Base-by-base conservation (phyloP, 164 flowering plant genomes). In the Buxus sempervirens region DNA sequence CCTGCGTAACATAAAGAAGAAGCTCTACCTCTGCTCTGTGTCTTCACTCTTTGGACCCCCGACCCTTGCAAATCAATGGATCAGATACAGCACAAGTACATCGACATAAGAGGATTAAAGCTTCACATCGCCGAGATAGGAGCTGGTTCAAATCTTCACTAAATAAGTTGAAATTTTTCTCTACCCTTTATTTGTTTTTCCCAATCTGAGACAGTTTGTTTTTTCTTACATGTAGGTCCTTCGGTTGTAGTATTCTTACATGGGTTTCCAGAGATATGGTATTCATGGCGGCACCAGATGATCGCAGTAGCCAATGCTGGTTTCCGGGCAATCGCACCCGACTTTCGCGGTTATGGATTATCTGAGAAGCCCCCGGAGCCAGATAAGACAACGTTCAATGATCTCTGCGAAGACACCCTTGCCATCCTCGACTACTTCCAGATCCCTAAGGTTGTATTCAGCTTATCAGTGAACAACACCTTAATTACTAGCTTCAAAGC, bases 231-330 rank as follows among this genome's bases (percentile, higher is more conserved):
- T 25, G n/a, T n/a, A 74, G 69, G 69, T 51, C 65, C 76, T 67
- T 53, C 56, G 72, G 63, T 68, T 5, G 72, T 72, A 19, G 41
- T 76, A 6, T 65, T 72, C 70, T 62, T 72, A 20, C 85, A 81
- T 73, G 87, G 85, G 5, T 80, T 83, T 63, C 84, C 89, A 5
- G 87, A 82, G 70, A 80, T 80, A 20, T 76, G 80, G 82, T 85
- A 85, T 70, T 76, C 93, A 21, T 88, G 88, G 93, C 58, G 90
- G 69, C 79, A 86, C 71, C 90, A 88, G 69, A 85, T 88, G 89
- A 26, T 86, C 3, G 88, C 82, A 0, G 81, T 75, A 0, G 84
- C 90, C 0, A 65, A 79, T 13, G 82, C 84, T 9, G 86, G 88
- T 10, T 82, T 67, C 56, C 69, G 90, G 5, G 85, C 87, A 5